Base-by-base conservation (phyloP, 2,329 filamentous ascomycete species). In the Colletotrichum filicis region DNA sequence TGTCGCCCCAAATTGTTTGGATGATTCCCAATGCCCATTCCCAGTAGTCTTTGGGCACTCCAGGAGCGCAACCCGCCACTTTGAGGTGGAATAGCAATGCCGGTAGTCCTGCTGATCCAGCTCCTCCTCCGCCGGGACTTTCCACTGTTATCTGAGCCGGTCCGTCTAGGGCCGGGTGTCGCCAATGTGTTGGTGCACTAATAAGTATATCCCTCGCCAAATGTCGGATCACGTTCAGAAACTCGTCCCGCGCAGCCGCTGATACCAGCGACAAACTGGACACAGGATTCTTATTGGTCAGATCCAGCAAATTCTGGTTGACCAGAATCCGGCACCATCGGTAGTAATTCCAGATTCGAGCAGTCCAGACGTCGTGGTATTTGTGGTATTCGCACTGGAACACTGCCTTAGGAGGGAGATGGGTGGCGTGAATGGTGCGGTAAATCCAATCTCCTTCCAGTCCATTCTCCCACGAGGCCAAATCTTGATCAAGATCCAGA, bases 341-440 rank as follows among this genome's bases (percentile, higher is more conserved):
- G 75, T 88, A 90, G 75, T 91, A 87, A 72, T 88, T 89, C 88
- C 88, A 92, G 53, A 88, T 83, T 28, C 87, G 85, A 9, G 86
- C 87, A 22, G 85, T 81, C 84, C 86, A 90, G 67, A 90, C 85
- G 74, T 87, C 85, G 19, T 80, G 79, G 76, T 92, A 92, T 26
- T 84, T 78, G 77, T 92, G 89, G 76, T 89, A 91, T 66, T 84
- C 82, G 14, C 85, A 84, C 22, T 85, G 83, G 73, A 89, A 90
- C 65, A 89, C 83, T 12, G 84, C 84, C 1, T 82, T 80, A 0
- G 82, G 74, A 1, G 86, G 84, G 5, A 83, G 68, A 53, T 80
- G 78, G 9, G 78, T 72, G 4, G 76, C 77, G n/a, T 77, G 79
- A 56, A 82, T 76, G 26, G 80, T 81, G 24, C 76, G 75, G 66